Conservation (phyloP, 73 alveolate species). For the Tetrahymena malaccensis region DNA sequence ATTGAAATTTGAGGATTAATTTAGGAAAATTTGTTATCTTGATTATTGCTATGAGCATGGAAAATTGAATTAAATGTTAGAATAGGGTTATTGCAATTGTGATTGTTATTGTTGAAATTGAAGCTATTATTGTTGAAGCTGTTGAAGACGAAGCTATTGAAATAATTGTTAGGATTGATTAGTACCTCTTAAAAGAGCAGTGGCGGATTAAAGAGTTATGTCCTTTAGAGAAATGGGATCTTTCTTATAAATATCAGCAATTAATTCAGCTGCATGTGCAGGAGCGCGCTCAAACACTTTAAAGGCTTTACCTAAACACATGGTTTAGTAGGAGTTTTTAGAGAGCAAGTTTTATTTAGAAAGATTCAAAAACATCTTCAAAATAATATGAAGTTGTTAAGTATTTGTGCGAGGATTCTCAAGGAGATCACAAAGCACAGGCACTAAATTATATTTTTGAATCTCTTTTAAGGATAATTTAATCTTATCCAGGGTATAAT, state of each 20-base stretch:
- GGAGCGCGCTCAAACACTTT: slow-evolving; percentile 1
- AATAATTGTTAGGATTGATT: neutral
- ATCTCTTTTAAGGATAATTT: neutral
- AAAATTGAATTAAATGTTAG: neutral
- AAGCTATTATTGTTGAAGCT: neutral
- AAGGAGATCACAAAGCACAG: neutral
- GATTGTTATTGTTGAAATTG: neutral
- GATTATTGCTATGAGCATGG: neutral
- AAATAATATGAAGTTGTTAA: neutral
- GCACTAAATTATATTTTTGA: neutral
- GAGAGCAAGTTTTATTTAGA: neutral
- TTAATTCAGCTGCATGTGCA: neutral
- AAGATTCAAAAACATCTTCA: neutral
- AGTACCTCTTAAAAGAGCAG: neutral
- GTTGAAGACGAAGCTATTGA: neutral
- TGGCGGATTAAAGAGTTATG: neutral
- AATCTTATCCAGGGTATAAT: neutral
- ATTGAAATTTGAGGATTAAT: neutral
- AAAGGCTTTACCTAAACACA: neutral
- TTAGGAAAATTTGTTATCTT: neutral
- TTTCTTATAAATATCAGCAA: neutral
- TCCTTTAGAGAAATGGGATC: neutral
- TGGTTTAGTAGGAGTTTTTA: neutral
- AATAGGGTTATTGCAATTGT: neutral
- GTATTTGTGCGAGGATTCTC: neutral